phyloP scores from a whole-genome alignment of 768 basidiomycete species.

The Mycena indigotica region DNA sequence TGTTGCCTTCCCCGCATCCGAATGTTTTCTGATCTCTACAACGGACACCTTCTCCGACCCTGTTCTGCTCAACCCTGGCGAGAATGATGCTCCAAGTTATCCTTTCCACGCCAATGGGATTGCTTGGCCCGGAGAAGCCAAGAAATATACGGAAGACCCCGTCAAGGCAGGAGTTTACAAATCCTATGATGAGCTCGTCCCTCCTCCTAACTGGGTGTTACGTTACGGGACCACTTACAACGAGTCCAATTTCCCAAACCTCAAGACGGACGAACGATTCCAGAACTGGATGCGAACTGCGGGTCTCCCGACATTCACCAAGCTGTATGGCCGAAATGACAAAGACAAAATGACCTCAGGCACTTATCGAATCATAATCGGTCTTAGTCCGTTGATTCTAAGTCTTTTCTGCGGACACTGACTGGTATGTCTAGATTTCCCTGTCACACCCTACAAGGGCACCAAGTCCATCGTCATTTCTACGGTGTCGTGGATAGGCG shows the following conservation, averaged over 20 bases:
- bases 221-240: constrained; percentile 79
- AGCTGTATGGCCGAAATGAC: constrained; percentile 93
- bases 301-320: constrained; percentile 94
- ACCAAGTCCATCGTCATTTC: constrained; percentile 97
- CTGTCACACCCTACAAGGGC: constrained; percentile 86
- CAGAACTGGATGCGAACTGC: constrained; percentile 99
- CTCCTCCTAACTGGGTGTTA: constrained; percentile 89
- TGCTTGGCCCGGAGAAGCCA: constrained; percentile 93
- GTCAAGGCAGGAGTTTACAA: constrained; percentile 50
- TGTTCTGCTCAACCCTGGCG: constrained; percentile 53
- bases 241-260: constrained; percentile 62
- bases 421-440: constrained; percentile 69
- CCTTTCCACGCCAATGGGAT: constrained; percentile 78
- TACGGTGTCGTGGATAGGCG: constrained; percentile 98
- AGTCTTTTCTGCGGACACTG: constrained; percentile 2
- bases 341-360: constrained; percentile 69
- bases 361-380: constrained; percentile 71
- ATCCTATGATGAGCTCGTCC: constrained; percentile 67
- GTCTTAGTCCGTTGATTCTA: constrained; percentile 67
- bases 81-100: constrained; percentile 55
- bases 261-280: constrained; percentile 84
- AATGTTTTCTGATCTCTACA: neutral
- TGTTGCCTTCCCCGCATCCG: constrained; percentile 20
- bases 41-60: constrained; percentile 81
- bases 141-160: constrained; percentile 79